Percentiles rank a stretch among this genome's conserved stretches.
Evolutionary conservation across 2,329 filamentous ascomycete genomes (phyloP).

Genomic region (Pseudogymnoascus sp.): DNA sequence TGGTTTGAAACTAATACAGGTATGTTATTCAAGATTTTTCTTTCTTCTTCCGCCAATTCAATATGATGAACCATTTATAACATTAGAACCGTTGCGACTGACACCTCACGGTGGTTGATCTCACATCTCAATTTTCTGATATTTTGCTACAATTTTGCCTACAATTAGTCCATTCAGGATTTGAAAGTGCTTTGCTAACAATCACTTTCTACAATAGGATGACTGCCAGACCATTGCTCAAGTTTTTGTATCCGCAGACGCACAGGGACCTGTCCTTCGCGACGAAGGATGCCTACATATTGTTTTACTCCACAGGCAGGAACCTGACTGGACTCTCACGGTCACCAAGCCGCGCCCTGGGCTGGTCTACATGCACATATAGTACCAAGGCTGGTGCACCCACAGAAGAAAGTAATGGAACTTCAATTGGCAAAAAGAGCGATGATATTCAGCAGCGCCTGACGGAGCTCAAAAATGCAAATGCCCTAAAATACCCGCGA

Average conservation of each 20-base stretch:
- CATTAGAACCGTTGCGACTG: slow-evolving; percentile 53
- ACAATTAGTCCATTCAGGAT: background rate
- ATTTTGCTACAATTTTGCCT: slow-evolving; percentile 12
- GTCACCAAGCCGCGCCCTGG: slow-evolving; percentile 17
- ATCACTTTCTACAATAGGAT: slow-evolving; percentile 29
- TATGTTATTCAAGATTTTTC: background rate
- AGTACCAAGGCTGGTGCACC: slow-evolving; percentile 17
- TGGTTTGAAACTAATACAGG: background rate
- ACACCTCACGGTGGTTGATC: slow-evolving; percentile 45
- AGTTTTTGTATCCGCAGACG: slow-evolving; percentile 49
- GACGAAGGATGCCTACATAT: slow-evolving; percentile 36
- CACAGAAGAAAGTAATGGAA: slow-evolving; percentile 13
- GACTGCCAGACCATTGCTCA: slow-evolving; percentile 37
- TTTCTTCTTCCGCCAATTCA: background rate
- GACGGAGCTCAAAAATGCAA: slow-evolving; percentile 42
- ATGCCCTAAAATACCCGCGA: slow-evolving; percentile 49
- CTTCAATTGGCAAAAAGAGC: slow-evolving; percentile 6
- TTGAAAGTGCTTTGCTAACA: slow-evolving; percentile 1
- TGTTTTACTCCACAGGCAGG: slow-evolving; percentile 36
- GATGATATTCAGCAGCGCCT: slow-evolving; percentile 42
- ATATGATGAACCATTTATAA: slow-evolving; percentile 44
- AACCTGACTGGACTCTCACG: slow-evolving; percentile 1
- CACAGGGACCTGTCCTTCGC: slow-evolving; percentile 32
- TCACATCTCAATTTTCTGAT: slow-evolving; percentile 44
- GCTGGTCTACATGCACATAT: slow-evolving; percentile 19